These are phyloP conservation scores for Zizania latifolia DNA, from an alignment of 176 grass and related monocot species.

Conservation along the genomic window DNA sequence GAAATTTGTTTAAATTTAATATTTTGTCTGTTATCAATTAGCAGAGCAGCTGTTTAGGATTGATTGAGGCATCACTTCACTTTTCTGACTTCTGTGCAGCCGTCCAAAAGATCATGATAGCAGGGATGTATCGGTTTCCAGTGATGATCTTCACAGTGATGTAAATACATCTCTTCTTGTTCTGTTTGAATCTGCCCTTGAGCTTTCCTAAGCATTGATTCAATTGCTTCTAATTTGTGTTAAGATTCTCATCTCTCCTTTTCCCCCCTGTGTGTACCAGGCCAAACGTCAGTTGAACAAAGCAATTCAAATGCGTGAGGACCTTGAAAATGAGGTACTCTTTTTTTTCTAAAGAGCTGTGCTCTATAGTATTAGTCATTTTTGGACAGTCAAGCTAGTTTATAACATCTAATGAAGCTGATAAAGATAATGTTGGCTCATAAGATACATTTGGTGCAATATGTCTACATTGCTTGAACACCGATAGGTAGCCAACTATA, in stretches of 20 bases:
- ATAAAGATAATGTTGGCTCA: background rate
- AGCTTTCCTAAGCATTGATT: background rate
- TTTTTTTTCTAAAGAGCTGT: constrained; percentile 10
- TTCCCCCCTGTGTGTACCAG: constrained; percentile 21
- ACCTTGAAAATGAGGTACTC: constrained; percentile 67
- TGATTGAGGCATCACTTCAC: background rate
- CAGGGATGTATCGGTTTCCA: constrained; percentile 50
- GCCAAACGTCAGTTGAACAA: constrained; percentile 57
- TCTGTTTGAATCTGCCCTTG: constrained; percentile 13
- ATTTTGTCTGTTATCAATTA: constrained; percentile 2
- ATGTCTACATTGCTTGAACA: background rate
- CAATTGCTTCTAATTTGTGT: constrained; percentile 10
- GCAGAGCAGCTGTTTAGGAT: background rate
- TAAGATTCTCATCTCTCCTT: constrained; percentile 9
- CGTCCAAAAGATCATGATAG: constrained; percentile 42
- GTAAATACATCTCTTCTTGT: constrained; percentile 28
- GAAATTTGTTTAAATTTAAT: background rate
- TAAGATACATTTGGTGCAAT: constrained; percentile 7
- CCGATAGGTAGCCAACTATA: background rate
- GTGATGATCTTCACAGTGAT: constrained; percentile 45
- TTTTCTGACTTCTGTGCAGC: constrained; percentile 27
- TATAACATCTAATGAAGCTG: background rate
- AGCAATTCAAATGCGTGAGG: constrained; percentile 50
- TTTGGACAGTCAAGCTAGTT: background rate
- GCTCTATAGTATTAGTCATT: constrained; percentile 1